These are phyloP conservation scores for Puccinia novopanici DNA, from an alignment of 1,284 basidiomycete genomes.

Conservation along the genomic window DNA sequence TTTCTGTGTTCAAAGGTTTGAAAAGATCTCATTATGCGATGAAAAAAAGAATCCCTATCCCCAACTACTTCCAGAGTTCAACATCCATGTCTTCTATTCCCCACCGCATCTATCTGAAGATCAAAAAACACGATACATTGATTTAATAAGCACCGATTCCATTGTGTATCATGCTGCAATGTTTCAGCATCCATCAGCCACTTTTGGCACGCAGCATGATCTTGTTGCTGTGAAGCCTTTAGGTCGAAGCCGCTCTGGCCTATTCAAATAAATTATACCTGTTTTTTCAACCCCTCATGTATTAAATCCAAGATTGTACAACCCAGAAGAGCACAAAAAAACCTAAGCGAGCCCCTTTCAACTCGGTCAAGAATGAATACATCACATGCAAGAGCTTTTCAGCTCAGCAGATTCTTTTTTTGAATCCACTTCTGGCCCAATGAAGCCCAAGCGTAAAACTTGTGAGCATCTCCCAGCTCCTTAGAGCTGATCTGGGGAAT, in stretches of 20 bases:
- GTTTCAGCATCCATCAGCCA: constrained; percentile 7
- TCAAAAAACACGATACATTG: neutral
- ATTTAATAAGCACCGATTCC: constrained; percentile 17
- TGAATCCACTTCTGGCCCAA: no score
- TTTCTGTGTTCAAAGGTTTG: constrained; percentile 26
- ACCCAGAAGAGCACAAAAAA: no score
- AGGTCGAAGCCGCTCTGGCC: neutral
- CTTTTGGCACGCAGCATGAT: constrained; percentile 25
- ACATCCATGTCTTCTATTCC: constrained; percentile 32
- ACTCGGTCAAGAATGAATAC: no score
- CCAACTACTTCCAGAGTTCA: constrained; percentile 15
- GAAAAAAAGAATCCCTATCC: constrained; percentile 24
- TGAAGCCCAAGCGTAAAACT: no score
- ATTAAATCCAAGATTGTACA: no score
- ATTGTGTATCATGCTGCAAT: constrained; percentile 17
- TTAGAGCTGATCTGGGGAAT: no score
- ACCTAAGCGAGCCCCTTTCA: no score
- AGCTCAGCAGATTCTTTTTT: no score
- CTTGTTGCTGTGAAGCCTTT: constrained; percentile 39
- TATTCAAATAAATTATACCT: neutral
- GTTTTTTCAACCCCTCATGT: no score
- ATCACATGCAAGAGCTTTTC: no score
- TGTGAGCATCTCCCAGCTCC: no score
- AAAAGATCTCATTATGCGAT: neutral
- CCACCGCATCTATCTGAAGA: constrained; percentile 4